Percentiles rank a stretch among this genome's conserved stretches.
These are phyloP conservation scores for Eucalyptus regnans DNA, from an alignment of 345 rosid genomes.

Conservation along the genomic window DNA sequence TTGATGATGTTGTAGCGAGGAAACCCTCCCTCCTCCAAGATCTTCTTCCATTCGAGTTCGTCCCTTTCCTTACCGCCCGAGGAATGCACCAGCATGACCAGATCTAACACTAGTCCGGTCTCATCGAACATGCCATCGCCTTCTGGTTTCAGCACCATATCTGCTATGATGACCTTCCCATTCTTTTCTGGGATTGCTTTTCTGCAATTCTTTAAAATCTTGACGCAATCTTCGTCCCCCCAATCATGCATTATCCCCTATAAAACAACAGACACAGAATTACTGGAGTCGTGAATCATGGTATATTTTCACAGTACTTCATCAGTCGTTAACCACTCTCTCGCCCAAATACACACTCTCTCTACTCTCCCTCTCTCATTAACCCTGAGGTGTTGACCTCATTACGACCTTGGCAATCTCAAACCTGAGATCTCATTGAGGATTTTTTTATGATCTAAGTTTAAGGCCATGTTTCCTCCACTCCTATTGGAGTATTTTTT, in stretches of 20 bases:
- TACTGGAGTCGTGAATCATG: neutral
- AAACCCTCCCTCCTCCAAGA: too few species aligned
- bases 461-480: neutral
- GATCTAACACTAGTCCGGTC: neutral
- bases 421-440: too few species aligned
- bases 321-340: neutral
- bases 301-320: neutral
- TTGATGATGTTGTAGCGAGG: too few species aligned
- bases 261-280: neutral
- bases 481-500: neutral
- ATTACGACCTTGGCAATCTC: too few species aligned
- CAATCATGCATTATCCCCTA: neutral
- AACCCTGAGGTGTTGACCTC: too few species aligned
- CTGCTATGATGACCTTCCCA: neutral
- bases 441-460: neutral
- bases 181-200: neutral
- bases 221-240: neutral
- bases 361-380: too few species aligned
- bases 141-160: neutral
- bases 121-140: neutral
- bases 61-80: conserved; percentile 11
- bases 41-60: conserved; percentile 4
- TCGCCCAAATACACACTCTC: too few species aligned
- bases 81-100: conserved; percentile 6
- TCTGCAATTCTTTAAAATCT: neutral